Base-by-base conservation (phyloP, 2,329 filamentous ascomycete species). In the Venturia aucupariae region DNA sequence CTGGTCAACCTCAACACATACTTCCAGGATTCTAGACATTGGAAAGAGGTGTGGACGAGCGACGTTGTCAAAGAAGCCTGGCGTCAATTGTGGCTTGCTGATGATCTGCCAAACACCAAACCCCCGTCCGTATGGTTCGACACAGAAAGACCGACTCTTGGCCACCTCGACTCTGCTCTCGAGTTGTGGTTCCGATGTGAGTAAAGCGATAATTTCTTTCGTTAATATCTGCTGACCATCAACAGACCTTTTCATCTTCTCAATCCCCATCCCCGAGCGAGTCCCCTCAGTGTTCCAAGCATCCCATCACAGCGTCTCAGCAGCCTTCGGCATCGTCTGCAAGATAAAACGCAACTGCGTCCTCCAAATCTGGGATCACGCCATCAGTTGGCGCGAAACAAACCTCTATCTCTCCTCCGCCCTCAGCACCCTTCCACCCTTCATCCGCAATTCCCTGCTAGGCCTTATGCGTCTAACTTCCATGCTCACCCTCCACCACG, bases 361-460 rank as follows among this genome's bases (percentile, higher is more conserved):
- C 0, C 77, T 86, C 39, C 82, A 85, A 67, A 84, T 86, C 65
- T 86, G 84, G 84, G 84, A 86, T 67, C 84, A 86, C 70, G 82
- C 82, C 22, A 86, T 86, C 67, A 81, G 80, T 55, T 86, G 83
- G 83, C 77, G 84, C 66, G 83, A 86, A 69, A 82, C 74, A 0
- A 76, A 76, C 41, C 71, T 76, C 4, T 75, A 75, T 61, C 69
- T 76, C 22, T 75, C 74, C 17, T 75, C 74, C 3, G 75, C 75
- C 17, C 74, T 76, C 70, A 77, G 75, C 67, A 74, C 75, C 8
- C 67, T 77, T 4, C 75, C 75, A 3, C 74, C 75, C 1, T 76
- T 76, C 64, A 75, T 76, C 35, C 71, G 75, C n/a, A 75, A 75
- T 55, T 70, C 75, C 19, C 69, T 77, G 4, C 69, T 77, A 44